Evolutionary conservation across 2,329 filamentous ascomycete species (phyloP), one percentile per base, ranked within the genome.

Genomic region (Raffaelea albimanens): DNA sequence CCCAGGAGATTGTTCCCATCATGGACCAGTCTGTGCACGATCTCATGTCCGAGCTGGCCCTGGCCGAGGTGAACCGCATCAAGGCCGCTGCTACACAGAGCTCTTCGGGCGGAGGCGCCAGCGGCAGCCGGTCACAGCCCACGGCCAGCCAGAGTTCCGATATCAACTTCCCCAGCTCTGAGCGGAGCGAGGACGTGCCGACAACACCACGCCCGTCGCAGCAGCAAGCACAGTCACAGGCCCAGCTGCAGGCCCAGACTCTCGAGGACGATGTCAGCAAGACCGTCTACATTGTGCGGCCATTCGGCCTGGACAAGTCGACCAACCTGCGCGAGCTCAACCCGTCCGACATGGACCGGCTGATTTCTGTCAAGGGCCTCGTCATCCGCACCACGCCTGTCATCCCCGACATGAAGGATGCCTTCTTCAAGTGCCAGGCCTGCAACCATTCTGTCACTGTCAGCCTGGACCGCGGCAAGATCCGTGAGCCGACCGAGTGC

Each of bases 341-440:
- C 61, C 93, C 93, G 4, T 85, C 85, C 48, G 88, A 97, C 60
- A 95, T 97, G 79, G 94, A 98, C 67, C 94, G 94, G 61, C 78
- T 98, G 55, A 84, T 98, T 55, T 87, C 84, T 55, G 83, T 98
- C 66, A 98, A 97, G 67, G 93, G 93, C 41, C 75, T 98, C 16
- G 93, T 98, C 51, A 98, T 98, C 59, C 83, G 93, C 52, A 86
- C 93, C 3, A 97, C 93, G 0, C 89, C 93, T 1, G 87, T 98
- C 55, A 97, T 98, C 54, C 93, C 93, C 1, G 93, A 98, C 59
- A 98, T 98, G 94, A 96, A 94, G 68, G 87, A 95, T 62, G 93
- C 93, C 1, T 96, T 95, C 69, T 98, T 98, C 78, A 85, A 87
- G 53, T 98, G 93, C 68, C 87, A 88, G 50, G 80, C 91, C 22